These are phyloP conservation scores for Ligustrum vulgare DNA, from an alignment of 257 asterid species.

Conservation along the genomic window DNA sequence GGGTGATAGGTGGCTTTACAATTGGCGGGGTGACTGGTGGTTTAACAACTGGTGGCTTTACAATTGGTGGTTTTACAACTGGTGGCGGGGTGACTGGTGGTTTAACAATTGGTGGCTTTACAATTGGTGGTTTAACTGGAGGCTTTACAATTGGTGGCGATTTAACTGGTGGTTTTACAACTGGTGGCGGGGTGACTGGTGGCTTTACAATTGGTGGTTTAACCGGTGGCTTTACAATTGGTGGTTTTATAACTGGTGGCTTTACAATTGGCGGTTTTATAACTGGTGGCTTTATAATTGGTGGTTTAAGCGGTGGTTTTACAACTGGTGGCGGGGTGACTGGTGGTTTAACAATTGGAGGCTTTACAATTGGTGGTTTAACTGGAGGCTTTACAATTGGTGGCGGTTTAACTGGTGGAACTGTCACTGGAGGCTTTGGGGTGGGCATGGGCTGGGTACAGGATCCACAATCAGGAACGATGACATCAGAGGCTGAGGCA, in stretches of 20 bases:
- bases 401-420: background rate
- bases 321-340: background rate
- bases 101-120: background rate
- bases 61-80: background rate
- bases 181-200: background rate
- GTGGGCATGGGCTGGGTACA: conserved; percentile 30
- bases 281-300: background rate
- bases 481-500: conserved; percentile 35
- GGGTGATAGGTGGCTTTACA: conserved; percentile 18
- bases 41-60: background rate
- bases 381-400: conserved; percentile 21
- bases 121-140: background rate
- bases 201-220: background rate
- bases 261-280: background rate
- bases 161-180: conserved; percentile 6
- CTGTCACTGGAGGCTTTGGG: conserved; percentile 5
- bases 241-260: background rate
- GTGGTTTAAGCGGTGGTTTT: background rate
- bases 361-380: background rate
- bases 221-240: background rate
- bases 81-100: conserved; percentile 23
- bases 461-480: conserved; percentile 47
- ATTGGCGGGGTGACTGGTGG: background rate
- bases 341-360: background rate
- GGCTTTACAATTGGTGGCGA: conserved; percentile 3